These are phyloP conservation scores for Hyaloscypha hepaticicola DNA, from an alignment of 495 filamentous ascomycete species.

Conservation along the genomic window DNA sequence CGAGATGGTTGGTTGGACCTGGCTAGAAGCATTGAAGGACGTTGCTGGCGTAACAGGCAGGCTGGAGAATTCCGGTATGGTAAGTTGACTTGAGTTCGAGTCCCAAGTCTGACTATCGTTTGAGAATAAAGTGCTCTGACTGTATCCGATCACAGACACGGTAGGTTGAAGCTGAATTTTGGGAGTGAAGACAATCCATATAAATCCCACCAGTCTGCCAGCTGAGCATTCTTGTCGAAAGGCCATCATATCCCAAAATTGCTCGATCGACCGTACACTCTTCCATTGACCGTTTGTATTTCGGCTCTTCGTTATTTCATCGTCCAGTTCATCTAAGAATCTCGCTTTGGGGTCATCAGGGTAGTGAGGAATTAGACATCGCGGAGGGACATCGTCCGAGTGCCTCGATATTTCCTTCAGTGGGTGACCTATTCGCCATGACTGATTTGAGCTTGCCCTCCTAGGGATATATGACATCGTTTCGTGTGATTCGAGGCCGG, in stretches of 20 bases:
- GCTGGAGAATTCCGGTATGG: neutral
- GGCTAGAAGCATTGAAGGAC: slow-evolving; percentile 24
- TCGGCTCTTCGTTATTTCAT: slow-evolving; percentile 60
- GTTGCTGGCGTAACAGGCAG: slow-evolving; percentile 17
- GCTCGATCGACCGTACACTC: slow-evolving; percentile 75
- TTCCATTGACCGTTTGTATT: slow-evolving; percentile 68
- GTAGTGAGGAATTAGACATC: slow-evolving; percentile 85
- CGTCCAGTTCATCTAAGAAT: slow-evolving; percentile 86
- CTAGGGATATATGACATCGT: slow-evolving; percentile 58
- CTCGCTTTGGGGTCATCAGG: slow-evolving; percentile 96
- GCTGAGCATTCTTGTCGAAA: slow-evolving; percentile 94
- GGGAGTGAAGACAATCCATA: slow-evolving; percentile 85
- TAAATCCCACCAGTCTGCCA: slow-evolving; percentile 85
- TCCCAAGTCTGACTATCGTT: slow-evolving; percentile 27
- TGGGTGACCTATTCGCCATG: slow-evolving; percentile 57
- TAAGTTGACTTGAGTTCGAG: neutral
- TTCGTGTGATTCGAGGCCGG: slow-evolving; percentile 77
- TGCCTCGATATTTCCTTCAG: slow-evolving; percentile 58
- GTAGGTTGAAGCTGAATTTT: slow-evolving; percentile 8
- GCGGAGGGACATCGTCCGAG: slow-evolving; percentile 62
- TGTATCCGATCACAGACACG: slow-evolving; percentile 15
- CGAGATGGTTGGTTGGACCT: neutral
- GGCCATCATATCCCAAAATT: slow-evolving; percentile 99
- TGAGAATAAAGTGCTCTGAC: slow-evolving; percentile 36
- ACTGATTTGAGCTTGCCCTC: slow-evolving; percentile 34